Base-by-base conservation (phyloP, 345 rosid species). In the Gossypium bickii region DNA sequence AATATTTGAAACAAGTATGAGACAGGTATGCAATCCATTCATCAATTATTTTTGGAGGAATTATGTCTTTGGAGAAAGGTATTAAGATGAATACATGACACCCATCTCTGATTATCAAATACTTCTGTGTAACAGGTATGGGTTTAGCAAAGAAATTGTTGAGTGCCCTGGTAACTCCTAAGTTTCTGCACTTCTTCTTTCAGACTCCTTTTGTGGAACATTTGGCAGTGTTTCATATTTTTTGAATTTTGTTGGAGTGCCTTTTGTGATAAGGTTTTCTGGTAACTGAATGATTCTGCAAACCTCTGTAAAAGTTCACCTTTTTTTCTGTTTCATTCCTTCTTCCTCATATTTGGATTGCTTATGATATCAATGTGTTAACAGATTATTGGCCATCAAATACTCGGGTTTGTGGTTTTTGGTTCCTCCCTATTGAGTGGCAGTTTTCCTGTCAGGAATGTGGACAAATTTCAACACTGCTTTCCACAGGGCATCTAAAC, bases 381-480 rank as follows among this genome's bases (percentile, higher is more conserved):
- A 80, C 96, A 94, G 97, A 86, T 83, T 92, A 94, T 75, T 92
- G 97, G 98, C 97, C 94, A 1, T 71, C 88, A 75, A 86, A 84
- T 81, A 84, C 83, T 74, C 85, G 79, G 45, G 87, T 88, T 55
- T 84, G 94, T 85, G 98, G 98, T 59, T 93, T 92, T 84, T 93
- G 97, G 97, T 92, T 88, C 83, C 86, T 89, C 62, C 98, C 97
- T 24, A 75, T 52, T 71, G 85, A 85, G 73, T 94, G 97, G 97
- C 96, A 94, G 81, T 92, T 85, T 80, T 88, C 98, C 66, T 94
- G 97, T 80, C 83, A 80, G 76, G 80, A 84, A 34, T 89, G 97
- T 81, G 83, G 80, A 79, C 85, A 87, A 79, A 71, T 62, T 78
- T 81, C 85, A 18, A 79, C 75, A 53, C 66, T 60, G 76, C 58